Percentiles rank a stretch among this genome's conserved stretches.
Conservation (phyloP, 805 yeast species). For the Cyberlindnera americana region DNA sequence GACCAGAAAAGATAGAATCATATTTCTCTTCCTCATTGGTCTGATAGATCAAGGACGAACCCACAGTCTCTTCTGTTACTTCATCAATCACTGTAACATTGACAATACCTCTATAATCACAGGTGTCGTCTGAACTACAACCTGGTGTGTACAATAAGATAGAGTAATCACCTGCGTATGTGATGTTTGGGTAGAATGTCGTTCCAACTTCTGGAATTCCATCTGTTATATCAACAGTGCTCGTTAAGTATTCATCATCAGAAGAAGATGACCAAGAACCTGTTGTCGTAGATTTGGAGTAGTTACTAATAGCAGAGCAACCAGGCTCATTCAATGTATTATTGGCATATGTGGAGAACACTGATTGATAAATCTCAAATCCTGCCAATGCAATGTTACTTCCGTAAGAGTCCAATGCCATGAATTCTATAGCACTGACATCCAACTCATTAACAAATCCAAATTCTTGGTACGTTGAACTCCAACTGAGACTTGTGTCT, state of each 20-base stretch:
- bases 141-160: conserved; percentile 84
- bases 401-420: conserved; percentile 69
- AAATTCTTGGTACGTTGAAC: conserved; percentile 68
- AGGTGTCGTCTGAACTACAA: conserved; percentile 64
- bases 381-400: conserved; percentile 65
- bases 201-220: conserved; percentile 37
- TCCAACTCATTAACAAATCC: conserved; percentile 67
- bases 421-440: conserved; percentile 58
- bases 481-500: conserved; percentile 35
- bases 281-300: conserved; percentile 29
- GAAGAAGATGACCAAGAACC: conserved; percentile 31
- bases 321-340: conserved; percentile 64
- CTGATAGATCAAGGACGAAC: conserved; percentile 58
- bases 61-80: conserved; percentile 33
- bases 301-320: conserved; percentile 38
- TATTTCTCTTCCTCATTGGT: conserved; percentile 78
- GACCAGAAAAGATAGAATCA: conserved; percentile 73
- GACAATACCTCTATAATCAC: conserved; percentile 68
- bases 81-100: conserved; percentile 64
- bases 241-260: conserved; percentile 34
- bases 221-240: conserved; percentile 30
- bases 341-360: conserved; percentile 66
- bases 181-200: conserved; percentile 62
- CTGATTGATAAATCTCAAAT: conserved; percentile 59
- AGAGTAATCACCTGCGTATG: conserved; percentile 71